Evolutionary conservation across 495 filamentous ascomycete genomes (phyloP).

Genomic region (Talaromyces liani): DNA sequence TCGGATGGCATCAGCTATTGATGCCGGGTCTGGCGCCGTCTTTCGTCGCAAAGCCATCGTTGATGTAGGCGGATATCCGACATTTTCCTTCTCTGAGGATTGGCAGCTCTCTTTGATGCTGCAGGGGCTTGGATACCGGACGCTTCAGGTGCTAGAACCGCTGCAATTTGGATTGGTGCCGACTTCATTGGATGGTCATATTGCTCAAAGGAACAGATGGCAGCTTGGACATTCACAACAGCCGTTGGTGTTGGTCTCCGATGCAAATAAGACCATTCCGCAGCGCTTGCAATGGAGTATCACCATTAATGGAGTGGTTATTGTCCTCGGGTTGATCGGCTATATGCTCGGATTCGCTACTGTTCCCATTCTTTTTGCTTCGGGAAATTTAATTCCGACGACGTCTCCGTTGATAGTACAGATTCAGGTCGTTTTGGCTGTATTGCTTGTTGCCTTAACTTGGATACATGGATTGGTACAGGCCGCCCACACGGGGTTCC

Average conservation of each 20-base stretch:
- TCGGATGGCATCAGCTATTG: slow-evolving; percentile 16
- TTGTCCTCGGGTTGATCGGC: slow-evolving; percentile 16
- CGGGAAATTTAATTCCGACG: slow-evolving; percentile 14
- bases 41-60: slow-evolving; percentile 36
- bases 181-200: slow-evolving; percentile 35
- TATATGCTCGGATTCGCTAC: slow-evolving; percentile 16
- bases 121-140: slow-evolving; percentile 34
- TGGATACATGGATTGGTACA: slow-evolving; percentile 25
- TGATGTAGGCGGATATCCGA: slow-evolving; percentile 41
- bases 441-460: slow-evolving; percentile 11
- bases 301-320: slow-evolving; percentile 18
- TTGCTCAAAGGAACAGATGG: slow-evolving; percentile 45
- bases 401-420: slow-evolving; percentile 4
- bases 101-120: slow-evolving; percentile 38
- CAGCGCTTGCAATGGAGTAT: slow-evolving; percentile 18
- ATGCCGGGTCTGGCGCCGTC: slow-evolving; percentile 44
- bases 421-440: slow-evolving; percentile 15
- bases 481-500: slow-evolving; percentile 13
- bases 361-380: slow-evolving; percentile 18
- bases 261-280: slow-evolving; percentile 10
- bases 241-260: slow-evolving; percentile 15
- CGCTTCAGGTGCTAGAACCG: slow-evolving; percentile 38
- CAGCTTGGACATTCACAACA: slow-evolving; percentile 32
- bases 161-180: slow-evolving; percentile 48
- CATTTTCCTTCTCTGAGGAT: slow-evolving; percentile 44